A percentile compares a stretch with the other conserved stretches of the same genome.
Conservation (phyloP, 805 yeast species). For the Candida xiaguanensis region DNA sequence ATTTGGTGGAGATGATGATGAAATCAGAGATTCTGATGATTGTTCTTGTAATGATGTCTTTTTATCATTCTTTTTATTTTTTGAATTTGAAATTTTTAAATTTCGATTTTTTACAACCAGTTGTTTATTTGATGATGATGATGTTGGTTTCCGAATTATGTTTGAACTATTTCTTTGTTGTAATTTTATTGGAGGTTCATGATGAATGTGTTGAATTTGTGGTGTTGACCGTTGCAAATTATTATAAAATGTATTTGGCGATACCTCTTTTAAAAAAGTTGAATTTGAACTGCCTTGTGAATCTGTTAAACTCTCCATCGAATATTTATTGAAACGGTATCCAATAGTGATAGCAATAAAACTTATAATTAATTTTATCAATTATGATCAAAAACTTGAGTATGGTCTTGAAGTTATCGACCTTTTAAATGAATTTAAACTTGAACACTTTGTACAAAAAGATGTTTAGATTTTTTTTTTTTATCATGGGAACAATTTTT, state of each 20-base stretch:
- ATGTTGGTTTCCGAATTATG: neutral
- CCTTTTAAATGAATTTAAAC: neutral
- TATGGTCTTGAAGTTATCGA: neutral
- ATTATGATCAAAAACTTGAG: neutral
- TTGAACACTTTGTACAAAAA: neutral
- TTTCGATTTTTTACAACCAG: too few species aligned
- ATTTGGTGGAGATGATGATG: too few species aligned
- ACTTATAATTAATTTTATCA: too few species aligned
- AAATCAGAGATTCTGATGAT: neutral
- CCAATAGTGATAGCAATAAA: too few species aligned
- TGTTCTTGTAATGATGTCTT: neutral
- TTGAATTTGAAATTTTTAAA: neutral
- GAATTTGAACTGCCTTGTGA: neutral
- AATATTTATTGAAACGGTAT: neutral
- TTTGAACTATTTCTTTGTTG: neutral
- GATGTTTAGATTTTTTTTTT: neutral
- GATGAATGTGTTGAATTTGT: neutral
- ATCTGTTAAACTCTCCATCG: neutral
- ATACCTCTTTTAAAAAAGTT: neutral
- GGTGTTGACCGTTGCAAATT: neutral
- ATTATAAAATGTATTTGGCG: conserved; percentile 1
- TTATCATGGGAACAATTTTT: neutral
- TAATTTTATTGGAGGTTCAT: neutral
- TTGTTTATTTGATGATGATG: neutral
- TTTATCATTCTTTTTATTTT: neutral